A percentile compares a stretch with the other conserved stretches of the same genome.
Conservation (phyloP, 2,329 filamentous ascomycete genomes). For the Alternaria solani region DNA sequence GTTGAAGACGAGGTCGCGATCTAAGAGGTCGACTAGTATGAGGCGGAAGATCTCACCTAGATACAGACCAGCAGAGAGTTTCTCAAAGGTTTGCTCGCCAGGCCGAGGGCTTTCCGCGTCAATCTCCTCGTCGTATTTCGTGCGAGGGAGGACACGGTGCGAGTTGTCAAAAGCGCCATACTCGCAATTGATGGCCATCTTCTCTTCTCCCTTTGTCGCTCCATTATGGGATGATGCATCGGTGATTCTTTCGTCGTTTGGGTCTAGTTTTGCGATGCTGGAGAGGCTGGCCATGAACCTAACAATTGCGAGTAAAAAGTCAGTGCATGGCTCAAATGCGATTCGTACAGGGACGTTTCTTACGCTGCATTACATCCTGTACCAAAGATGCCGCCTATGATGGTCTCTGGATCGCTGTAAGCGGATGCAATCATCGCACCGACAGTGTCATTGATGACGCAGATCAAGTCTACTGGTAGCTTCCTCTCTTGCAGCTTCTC, state of each 20-base stretch:
- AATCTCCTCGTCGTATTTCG: conserved; percentile 65
- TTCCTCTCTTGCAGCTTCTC: conserved; percentile 74
- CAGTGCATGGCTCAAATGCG: not conserved
- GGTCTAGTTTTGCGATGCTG: conserved; percentile 77
- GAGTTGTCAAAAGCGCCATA: conserved; percentile 98
- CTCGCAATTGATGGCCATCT: conserved; percentile 96
- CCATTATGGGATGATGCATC: not conserved
- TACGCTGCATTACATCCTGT: conserved; percentile 90
- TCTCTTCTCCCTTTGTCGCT: conserved; percentile 4
- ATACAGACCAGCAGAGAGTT: conserved; percentile 57
- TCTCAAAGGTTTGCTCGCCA: conserved; percentile 57
- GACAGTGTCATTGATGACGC: conserved; percentile 92
- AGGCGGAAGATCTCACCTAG: conserved; percentile 57
- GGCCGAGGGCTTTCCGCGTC: conserved; percentile 56
- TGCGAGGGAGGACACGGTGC: conserved; percentile 84
- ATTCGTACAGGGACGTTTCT: not conserved
- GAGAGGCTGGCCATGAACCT: conserved; percentile 84
- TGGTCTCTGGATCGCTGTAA: conserved; percentile 85
- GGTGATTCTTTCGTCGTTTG: conserved; percentile 11
- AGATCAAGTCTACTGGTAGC: conserved; percentile 84
- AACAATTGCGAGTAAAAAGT: not conserved
- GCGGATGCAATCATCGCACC: conserved; percentile 89
- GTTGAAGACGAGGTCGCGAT: conserved; percentile 75
- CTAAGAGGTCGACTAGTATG: conserved; percentile 63
- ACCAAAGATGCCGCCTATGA: conserved; percentile 91